Conservation (phyloP, 2,329 filamentous ascomycete species). For the Fusarium robinianum region DNA sequence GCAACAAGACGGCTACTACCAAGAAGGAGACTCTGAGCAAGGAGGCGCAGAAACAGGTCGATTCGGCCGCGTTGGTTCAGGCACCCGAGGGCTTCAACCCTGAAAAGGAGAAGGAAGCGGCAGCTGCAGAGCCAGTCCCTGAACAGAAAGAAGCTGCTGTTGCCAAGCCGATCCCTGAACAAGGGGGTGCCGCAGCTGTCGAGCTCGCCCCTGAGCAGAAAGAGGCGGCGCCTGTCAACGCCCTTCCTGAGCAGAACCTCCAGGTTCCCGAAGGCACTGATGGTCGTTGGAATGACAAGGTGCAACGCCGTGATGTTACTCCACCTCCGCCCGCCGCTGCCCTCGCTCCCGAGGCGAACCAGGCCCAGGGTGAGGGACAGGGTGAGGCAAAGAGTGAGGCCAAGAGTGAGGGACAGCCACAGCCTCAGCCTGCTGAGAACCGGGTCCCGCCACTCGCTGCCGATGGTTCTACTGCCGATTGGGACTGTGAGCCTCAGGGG, state of each 20-base stretch:
- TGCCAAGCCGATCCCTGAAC: too few relatives aligned
- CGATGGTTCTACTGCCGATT: slow-evolving; percentile 42
- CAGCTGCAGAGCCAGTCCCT: not conserved
- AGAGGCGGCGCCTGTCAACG: too few relatives aligned
- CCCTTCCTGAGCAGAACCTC: slow-evolving; percentile 1
- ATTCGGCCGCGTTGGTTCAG: slow-evolving; percentile 37
- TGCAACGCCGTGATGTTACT: slow-evolving; percentile 18
- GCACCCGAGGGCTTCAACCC: slow-evolving; percentile 38
- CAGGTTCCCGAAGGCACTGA: slow-evolving; percentile 8
- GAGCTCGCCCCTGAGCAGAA: too few relatives aligned
- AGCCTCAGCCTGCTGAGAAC: slow-evolving; percentile 6
- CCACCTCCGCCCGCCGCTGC: too few relatives aligned
- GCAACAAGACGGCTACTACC: slow-evolving; percentile 60
- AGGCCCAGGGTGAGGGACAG: not conserved
- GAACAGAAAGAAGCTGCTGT: not conserved
- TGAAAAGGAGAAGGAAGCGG: not conserved
- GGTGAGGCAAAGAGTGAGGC: too few relatives aligned
- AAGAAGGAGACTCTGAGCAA: slow-evolving; percentile 38
- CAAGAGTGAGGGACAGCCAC: not conserved
- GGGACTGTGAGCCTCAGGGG: slow-evolving; percentile 63
- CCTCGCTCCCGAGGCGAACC: slow-evolving; percentile 2
- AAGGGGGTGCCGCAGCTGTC: too few relatives aligned
- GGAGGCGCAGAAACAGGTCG: slow-evolving; percentile 44
- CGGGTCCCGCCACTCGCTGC: slow-evolving; percentile 41
- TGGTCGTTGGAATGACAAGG: slow-evolving; percentile 27